These are phyloP conservation scores for Saprolegnia diclina DNA, from an alignment of 352 stramenopile genomes.

Conservation along the genomic window DNA sequence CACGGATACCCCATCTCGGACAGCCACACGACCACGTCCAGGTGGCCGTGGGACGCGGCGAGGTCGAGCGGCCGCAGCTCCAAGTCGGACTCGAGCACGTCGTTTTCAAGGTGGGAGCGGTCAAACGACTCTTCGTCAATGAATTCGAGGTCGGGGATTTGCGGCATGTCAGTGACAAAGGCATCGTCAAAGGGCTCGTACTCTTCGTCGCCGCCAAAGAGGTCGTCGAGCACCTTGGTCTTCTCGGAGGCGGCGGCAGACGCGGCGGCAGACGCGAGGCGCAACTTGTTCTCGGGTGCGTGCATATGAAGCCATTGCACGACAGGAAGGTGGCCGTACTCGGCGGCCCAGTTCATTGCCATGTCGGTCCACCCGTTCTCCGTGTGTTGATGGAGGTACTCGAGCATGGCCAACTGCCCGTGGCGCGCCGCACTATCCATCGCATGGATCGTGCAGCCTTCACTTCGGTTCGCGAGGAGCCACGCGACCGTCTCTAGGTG, in stretches of 20 bases:
- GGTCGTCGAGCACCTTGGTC: conserved; percentile 8
- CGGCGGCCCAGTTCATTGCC: conserved; percentile 26
- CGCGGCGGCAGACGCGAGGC: conserved; percentile 6
- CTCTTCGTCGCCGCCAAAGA: conserved; percentile 26
- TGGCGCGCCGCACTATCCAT: conserved; percentile 29
- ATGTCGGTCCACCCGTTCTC: conserved; percentile 30
- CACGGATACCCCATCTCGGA: conserved; percentile 22
- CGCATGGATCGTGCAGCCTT: conserved; percentile 26
- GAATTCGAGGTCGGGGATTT: conserved; percentile 23
- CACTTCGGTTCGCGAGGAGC: conserved; percentile 14
- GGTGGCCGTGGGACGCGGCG: conserved; percentile 29
- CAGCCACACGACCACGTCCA: conserved; percentile 30
- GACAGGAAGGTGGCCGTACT: conserved; percentile 27
- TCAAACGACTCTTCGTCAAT: conserved; percentile 28
- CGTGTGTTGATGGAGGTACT: conserved; percentile 30
- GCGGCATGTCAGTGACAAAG: conserved; percentile 18
- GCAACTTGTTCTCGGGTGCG: conserved; percentile 27
- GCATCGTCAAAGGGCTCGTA: conserved; percentile 25
- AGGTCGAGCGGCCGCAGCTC: conserved; percentile 28
- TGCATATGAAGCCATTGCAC: conserved; percentile 29
- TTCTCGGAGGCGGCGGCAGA: background rate
- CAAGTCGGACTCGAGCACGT: conserved; percentile 21
- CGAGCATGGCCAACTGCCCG: conserved; percentile 27
- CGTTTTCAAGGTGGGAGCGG: conserved; percentile 19
- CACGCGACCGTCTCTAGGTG: conserved; percentile 20